Conservation (phyloP, 257 asterid genomes). For the Solanum peruvianum region DNA sequence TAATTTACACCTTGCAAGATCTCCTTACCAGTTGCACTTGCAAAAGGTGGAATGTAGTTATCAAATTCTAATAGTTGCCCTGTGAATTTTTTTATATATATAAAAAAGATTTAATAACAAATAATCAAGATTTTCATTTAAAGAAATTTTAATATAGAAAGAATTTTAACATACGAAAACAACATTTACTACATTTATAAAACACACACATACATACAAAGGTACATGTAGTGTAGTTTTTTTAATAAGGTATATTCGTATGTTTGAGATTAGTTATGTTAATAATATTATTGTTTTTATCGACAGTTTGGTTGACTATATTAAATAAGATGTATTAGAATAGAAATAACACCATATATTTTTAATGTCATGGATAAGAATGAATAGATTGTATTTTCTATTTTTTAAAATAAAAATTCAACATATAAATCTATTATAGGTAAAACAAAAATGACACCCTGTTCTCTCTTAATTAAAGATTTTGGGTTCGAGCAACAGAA, state of each 20-base stretch:
- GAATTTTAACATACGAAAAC: neutral
- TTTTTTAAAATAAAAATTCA: neutral
- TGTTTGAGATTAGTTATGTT: neutral
- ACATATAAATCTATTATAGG: neutral
- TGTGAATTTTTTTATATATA: neutral
- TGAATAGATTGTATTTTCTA: neutral
- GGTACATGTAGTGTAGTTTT: neutral
- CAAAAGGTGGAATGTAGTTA: slow-evolving; percentile 26
- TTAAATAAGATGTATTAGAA: neutral
- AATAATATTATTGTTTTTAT: neutral
- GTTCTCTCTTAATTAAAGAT: too few relatives aligned
- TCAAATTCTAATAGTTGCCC: slow-evolving; percentile 18
- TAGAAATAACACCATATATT: neutral
- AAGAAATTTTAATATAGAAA: neutral
- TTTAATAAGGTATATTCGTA: neutral
- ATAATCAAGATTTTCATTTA: neutral
- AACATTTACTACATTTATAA: neutral
- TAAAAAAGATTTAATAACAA: neutral
- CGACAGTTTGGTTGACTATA: neutral
- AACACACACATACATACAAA: too few relatives aligned
- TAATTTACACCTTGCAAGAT: slow-evolving; percentile 3
- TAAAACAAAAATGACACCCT: too few relatives aligned
- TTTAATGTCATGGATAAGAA: neutral
- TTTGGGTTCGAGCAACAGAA: too few relatives aligned
- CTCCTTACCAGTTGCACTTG: slow-evolving; percentile 4